These are phyloP conservation scores for Annulohypoxylon maeteangense DNA, from an alignment of 495 filamentous ascomycete species.

Conservation along the genomic window DNA sequence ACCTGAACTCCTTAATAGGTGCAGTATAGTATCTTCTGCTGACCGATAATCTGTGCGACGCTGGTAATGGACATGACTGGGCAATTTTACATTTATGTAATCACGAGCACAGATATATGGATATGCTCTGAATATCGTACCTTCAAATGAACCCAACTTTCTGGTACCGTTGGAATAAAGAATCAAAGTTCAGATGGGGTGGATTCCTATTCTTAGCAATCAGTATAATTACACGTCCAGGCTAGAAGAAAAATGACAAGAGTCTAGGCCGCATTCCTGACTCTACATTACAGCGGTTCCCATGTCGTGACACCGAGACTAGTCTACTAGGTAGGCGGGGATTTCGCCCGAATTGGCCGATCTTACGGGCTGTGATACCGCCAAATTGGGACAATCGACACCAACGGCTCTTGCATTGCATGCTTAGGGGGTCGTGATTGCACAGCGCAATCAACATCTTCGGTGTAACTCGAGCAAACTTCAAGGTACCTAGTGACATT, in stretches of 20 bases:
- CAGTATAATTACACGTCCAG: neutral
- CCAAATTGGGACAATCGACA: slow-evolving; percentile 6
- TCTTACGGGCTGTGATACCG: neutral
- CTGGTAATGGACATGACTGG: too few species aligned
- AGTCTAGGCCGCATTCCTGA: slow-evolving; percentile 27
- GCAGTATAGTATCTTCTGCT: slow-evolving; percentile 24
- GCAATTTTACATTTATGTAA: too few species aligned
- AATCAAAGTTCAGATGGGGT: neutral
- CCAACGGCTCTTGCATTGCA: neutral
- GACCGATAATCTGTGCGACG: slow-evolving; percentile 3
- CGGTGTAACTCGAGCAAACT: slow-evolving; percentile 37
- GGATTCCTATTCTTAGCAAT: neutral
- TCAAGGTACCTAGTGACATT: slow-evolving; percentile 3
- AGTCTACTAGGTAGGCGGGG: slow-evolving; percentile 19
- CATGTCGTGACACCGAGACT: neutral
- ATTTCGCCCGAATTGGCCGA: slow-evolving; percentile 16
- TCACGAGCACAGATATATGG: too few species aligned
- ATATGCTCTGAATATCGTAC: neutral
- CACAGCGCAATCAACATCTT: neutral
- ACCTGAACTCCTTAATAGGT: slow-evolving; percentile 1
- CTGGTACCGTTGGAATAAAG: neutral
- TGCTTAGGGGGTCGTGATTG: slow-evolving; percentile 10
- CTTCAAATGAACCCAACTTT: neutral
- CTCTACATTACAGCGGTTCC: slow-evolving; percentile 1
- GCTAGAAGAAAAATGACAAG: neutral